These are phyloP conservation scores for Onygenales sp. DNA, from an alignment of 2,329 filamentous ascomycete species.

Conservation along the genomic window DNA sequence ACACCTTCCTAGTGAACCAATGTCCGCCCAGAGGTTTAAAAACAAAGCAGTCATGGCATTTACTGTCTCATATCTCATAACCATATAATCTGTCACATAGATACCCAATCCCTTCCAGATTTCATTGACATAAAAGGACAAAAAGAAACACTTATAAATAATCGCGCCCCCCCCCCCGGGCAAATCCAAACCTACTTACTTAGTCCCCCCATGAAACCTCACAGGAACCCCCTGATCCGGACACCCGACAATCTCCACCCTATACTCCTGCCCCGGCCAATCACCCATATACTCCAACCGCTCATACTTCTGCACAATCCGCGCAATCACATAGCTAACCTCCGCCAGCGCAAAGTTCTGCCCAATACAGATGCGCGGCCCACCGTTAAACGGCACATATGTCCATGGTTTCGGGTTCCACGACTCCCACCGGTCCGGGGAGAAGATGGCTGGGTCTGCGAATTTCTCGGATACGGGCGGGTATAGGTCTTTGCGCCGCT, in stretches of 20 bases:
- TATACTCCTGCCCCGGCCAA: conserved; percentile 4
- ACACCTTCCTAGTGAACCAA: no score
- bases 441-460: conserved; percentile 46
- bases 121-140: no score
- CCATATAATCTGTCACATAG: no score
- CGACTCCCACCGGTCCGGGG: conserved; percentile 56
- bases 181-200: background rate
- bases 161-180: no score
- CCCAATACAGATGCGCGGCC: conserved; percentile 63
- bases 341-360: conserved; percentile 76
- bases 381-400: conserved; percentile 67
- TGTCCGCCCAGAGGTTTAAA: no score
- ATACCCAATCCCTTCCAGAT: no score
- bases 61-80: no score
- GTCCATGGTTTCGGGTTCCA: conserved; percentile 59
- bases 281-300: conserved; percentile 38
- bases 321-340: conserved; percentile 55
- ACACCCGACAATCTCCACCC: conserved; percentile 5
- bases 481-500: conserved; percentile 55
- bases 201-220: background rate
- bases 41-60: no score
- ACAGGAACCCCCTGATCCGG: conserved; percentile 4
- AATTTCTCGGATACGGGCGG: conserved; percentile 38
- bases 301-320: conserved; percentile 64
- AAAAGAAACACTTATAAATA: no score